Base-by-base conservation (phyloP, 441 rosid genomes). In the Jatropha multifida region DNA sequence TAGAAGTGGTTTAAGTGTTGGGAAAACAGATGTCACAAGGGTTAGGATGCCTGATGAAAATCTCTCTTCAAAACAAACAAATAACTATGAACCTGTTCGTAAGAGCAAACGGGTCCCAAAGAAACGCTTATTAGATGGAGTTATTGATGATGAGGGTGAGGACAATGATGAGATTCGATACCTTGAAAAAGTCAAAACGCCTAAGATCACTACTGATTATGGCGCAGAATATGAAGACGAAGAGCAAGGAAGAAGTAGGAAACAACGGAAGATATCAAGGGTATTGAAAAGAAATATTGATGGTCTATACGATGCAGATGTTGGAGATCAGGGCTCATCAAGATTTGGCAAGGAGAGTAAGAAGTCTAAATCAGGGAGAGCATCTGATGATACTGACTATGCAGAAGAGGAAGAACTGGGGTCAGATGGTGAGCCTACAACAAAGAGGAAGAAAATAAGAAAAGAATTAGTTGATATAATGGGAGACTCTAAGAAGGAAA, bases 71-170 rank as follows among this genome's bases (percentile, higher is more conserved):
- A 94, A 88, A 68, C 88, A 85, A 78, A 87, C 81, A 49, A 93
- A 87, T 46, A 80, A 82, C 74, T 7, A 52, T 14, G 80, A 82
- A 72, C 76, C 88, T 49, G 89, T 83, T 79, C 94, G 96, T 63
- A 94, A 92, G 87, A 88, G 98, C 88, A 96, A 87, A 78, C 82
- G 96, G 78, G 88, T 80, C 23, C 89, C 92, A 0, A 94, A 94
- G 88, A 96, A 81, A 77, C 88, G 87, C 59, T 78, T 82, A 54
- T 75, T 83, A 51, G 95, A 88, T 75, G 93, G 89, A 49, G 94
- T 87, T 60, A 85, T 89, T 75, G 87, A 82, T 73, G 91, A 84
- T 66, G 90, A 79, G 40, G 65, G 63, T 26, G 93, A 93, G 46
- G 90, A 79, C 60, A 94, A 94, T 85, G 94, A 85, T 65, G 98